phyloP scores from a whole-genome alignment of 129 eudicot species.

The Chrysanthemum makinoi region DNA sequence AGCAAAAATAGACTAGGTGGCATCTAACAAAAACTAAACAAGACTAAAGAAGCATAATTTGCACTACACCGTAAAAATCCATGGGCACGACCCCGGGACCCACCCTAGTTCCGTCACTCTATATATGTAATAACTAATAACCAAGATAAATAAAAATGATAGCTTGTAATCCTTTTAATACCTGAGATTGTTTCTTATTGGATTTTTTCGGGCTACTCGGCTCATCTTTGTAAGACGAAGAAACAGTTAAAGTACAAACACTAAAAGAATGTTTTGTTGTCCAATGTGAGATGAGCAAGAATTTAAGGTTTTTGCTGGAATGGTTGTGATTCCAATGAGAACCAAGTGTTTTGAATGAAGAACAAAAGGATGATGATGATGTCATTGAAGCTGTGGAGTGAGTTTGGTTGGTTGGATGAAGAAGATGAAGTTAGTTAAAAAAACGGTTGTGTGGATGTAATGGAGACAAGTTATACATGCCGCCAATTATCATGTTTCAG shows the following conservation, averaged over 20 bases:
- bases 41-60: no score
- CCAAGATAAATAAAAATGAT: neutral
- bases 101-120: no score
- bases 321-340: conserved; percentile 43
- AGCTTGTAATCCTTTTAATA: neutral
- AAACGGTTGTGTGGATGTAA: conserved; percentile 26
- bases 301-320: conserved; percentile 38
- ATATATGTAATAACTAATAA: no score
- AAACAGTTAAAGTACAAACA: conserved; percentile 21
- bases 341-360: conserved; percentile 35
- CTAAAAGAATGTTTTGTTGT: conserved; percentile 30
- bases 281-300: conserved; percentile 37
- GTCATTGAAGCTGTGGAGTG: conserved; percentile 27
- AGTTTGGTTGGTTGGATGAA: conserved; percentile 15
- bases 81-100: no score
- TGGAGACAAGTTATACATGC: neutral
- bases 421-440: conserved; percentile 21
- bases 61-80: no score
- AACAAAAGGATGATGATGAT: conserved; percentile 42
- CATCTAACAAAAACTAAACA: no score
- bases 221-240: conserved; percentile 56
- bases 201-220: conserved; percentile 11
- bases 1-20: no score
- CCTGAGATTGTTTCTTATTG: conserved; percentile 45
- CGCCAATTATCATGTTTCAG: no score